These are phyloP conservation scores for Pythium rishiriense DNA, from an alignment of 352 stramenopile species.

Conservation along the genomic window DNA sequence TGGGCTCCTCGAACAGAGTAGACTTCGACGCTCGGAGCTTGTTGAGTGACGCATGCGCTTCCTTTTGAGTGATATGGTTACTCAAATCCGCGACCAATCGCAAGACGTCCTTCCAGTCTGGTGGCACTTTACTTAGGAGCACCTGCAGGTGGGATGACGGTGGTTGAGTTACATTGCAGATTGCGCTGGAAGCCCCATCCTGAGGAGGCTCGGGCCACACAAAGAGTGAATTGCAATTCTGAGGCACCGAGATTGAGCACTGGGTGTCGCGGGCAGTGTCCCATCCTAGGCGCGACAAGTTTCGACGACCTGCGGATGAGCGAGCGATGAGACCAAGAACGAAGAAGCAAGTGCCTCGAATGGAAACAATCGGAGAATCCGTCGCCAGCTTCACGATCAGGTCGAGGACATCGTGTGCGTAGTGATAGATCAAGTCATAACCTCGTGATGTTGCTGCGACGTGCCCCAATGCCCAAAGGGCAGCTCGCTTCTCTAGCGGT, in stretches of 20 bases:
- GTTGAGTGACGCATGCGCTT: constrained; percentile 83
- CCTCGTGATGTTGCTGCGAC: constrained; percentile 75
- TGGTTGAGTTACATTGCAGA: constrained; percentile 59
- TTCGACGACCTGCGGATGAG: constrained; percentile 57
- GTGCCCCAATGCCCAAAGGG: constrained; percentile 82
- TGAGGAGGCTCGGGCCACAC: constrained; percentile 56
- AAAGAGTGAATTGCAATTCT: constrained; percentile 82
- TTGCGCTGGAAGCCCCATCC: constrained; percentile 20
- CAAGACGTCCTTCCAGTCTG: constrained; percentile 78
- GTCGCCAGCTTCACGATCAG: constrained; percentile 87
- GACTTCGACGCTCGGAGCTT: constrained; percentile 73
- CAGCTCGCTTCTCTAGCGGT: constrained; percentile 83
- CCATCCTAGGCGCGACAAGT: constrained; percentile 77
- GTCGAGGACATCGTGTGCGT: constrained; percentile 82
- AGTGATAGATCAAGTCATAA: constrained; percentile 81
- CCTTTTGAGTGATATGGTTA: constrained; percentile 90
- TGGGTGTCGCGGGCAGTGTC: constrained; percentile 65
- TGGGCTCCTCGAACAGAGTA: constrained; percentile 79
- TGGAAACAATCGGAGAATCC: constrained; percentile 78
- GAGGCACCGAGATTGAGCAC: constrained; percentile 80
- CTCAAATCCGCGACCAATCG: constrained; percentile 80
- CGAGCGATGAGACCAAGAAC: constrained; percentile 76
- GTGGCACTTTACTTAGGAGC: constrained; percentile 67
- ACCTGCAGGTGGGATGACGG: constrained; percentile 60
- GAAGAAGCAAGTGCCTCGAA: constrained; percentile 87